phyloP scores from a whole-genome alignment of 1,284 basidiomycete genomes.

The Tilletia walkeri region DNA sequence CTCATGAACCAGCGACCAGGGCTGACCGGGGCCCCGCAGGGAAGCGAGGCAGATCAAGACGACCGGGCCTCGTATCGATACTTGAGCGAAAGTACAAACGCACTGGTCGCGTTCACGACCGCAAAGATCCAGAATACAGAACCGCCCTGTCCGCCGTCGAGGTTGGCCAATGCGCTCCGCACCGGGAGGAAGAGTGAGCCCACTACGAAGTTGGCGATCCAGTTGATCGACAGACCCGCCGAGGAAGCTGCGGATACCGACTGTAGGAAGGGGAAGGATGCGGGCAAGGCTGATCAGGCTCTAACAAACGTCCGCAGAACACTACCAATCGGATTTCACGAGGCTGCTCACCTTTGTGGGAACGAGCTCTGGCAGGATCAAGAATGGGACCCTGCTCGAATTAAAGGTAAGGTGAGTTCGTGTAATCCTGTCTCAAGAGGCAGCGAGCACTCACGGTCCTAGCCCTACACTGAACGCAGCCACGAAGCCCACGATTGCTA shows the following conservation, averaged over 20 bases:
- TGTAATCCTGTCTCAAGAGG: not conserved
- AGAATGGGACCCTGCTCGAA: constrained; percentile 67
- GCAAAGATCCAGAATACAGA: constrained; percentile 45
- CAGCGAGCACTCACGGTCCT: constrained; percentile 63
- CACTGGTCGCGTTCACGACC: constrained; percentile 32
- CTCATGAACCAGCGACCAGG: no score
- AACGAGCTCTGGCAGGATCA: constrained; percentile 87
- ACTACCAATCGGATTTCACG: no score
- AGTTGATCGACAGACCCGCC: constrained; percentile 78
- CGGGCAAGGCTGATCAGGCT: no score
- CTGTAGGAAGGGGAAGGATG: constrained; percentile 57
- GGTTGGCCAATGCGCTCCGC: constrained; percentile 65
- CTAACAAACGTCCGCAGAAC: no score
- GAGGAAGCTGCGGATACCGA: constrained; percentile 81
- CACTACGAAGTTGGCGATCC: constrained; percentile 79
- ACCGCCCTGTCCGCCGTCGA: constrained; percentile 35
- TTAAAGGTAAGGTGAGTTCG: not conserved
- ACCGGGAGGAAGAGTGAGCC: constrained; percentile 79
- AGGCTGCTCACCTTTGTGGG: constrained; percentile 58
- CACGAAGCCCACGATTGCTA: constrained; percentile 78
- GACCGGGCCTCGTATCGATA: constrained; percentile 28
- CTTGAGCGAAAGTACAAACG: constrained; percentile 30
- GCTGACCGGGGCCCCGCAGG: no score
- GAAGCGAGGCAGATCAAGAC: not conserved
- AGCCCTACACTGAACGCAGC: constrained; percentile 85